A percentile compares a stretch with the other conserved stretches of the same genome.
These are phyloP conservation scores for Cryptomeria japonica DNA, from an alignment of 75 land plant species.

Conservation along the genomic window DNA sequence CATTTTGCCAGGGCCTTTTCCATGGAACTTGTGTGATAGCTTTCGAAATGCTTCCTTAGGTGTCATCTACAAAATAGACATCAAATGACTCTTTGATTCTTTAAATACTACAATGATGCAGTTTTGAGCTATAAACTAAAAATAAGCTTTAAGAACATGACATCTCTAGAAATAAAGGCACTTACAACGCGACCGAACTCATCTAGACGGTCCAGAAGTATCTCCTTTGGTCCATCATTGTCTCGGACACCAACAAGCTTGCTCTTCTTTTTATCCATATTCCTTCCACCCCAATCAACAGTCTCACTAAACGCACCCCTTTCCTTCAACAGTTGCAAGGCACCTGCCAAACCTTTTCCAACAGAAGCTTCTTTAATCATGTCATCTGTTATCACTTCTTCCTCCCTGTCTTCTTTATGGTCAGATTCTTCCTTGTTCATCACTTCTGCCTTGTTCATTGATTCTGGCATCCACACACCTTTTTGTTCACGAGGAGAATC, in stretches of 20 bases:
- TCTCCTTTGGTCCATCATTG: conserved; percentile 63
- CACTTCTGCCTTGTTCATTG: conserved; percentile 61
- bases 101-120: not conserved
- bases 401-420: conserved; percentile 27
- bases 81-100: not conserved
- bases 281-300: conserved; percentile 97
- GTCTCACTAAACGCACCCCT: conserved; percentile 88
- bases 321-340: conserved; percentile 77
- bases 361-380: conserved; percentile 75
- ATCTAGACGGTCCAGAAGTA: conserved; percentile 84
- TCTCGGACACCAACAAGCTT: conserved; percentile 95
- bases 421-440: conserved; percentile 8
- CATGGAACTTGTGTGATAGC: conserved; percentile 96
- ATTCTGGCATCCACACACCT: conserved; percentile 48
- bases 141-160: not conserved
- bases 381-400: conserved; percentile 57
- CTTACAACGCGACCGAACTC: conserved; percentile 97
- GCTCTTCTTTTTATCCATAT: conserved; percentile 98
- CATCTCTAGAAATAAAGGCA: conserved; percentile 4
- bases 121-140: not conserved
- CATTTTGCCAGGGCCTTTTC: conserved; percentile 95
- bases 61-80: conserved; percentile 60
- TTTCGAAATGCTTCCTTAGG: conserved; percentile 96
- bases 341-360: conserved; percentile 94
- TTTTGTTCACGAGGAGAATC: conserved; percentile 31